Percentiles rank a stretch among this genome's conserved stretches.
Conservation (phyloP, 1,284 basidiomycete genomes). For the Cryptococcus depauperatus region DNA sequence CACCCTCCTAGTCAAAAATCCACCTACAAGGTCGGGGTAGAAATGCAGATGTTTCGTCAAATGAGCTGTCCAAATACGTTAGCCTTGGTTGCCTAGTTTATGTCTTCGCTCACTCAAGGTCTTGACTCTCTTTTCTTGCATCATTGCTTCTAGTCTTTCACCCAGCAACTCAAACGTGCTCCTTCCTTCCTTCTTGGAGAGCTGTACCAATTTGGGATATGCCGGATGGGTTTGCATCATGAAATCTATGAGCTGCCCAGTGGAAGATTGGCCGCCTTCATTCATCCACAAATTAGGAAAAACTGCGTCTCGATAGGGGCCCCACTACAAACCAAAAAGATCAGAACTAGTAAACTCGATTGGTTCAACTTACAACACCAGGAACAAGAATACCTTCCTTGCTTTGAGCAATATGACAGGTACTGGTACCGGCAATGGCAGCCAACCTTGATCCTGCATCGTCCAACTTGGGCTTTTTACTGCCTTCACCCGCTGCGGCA, state of each 20-base stretch:
- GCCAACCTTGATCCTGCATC: constrained; percentile 77
- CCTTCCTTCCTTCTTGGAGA: constrained; percentile 47
- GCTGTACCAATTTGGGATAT: constrained; percentile 58
- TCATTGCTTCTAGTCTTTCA: constrained; percentile 63
- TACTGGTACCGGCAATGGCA: constrained; percentile 90
- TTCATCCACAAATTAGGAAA: constrained; percentile 99
- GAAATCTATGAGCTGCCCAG: constrained; percentile 92
- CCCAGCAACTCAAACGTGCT: constrained; percentile 57
- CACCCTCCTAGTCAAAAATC: not conserved
- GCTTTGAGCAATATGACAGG: constrained; percentile 85
- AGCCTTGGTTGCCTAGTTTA: not conserved
- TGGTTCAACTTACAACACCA: constrained; percentile 48
- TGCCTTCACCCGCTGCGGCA: constrained; percentile 55
- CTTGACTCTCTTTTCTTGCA: constrained; percentile 52
- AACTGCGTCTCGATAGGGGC: constrained; percentile 74
- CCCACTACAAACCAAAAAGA: constrained; percentile 58
- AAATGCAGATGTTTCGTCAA: constrained; percentile 84
- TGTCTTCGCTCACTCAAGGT: constrained; percentile 51
- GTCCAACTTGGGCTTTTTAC: constrained; percentile 52
- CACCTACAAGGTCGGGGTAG: constrained; percentile 75
- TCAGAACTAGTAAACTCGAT: not conserved
- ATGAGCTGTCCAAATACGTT: constrained; percentile 51
- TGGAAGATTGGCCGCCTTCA: constrained; percentile 96
- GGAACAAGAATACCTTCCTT: constrained; percentile 75
- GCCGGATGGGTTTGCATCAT: constrained; percentile 88